Conservation (phyloP, 2,329 filamentous ascomycete genomes). For the Fusarium sp. region DNA sequence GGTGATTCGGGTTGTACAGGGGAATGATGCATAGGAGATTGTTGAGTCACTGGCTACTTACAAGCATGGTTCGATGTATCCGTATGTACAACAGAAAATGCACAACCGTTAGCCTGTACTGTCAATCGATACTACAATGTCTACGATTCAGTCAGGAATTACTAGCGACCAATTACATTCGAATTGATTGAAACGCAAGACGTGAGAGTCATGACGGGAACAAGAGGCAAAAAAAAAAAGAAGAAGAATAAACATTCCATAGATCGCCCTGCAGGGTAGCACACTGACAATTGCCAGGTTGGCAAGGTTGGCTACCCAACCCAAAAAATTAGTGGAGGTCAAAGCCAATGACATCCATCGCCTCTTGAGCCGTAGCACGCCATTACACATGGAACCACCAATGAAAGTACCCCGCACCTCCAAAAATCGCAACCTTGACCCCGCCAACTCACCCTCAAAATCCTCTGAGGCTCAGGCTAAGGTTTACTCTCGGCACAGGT, state of each 20-base stretch:
- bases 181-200: not conserved
- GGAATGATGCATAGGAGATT: not conserved
- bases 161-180: not conserved
- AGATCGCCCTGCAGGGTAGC: slow-evolving; percentile 28
- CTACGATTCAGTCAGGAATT: not conserved
- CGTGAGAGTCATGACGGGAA: not conserved
- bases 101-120: not conserved
- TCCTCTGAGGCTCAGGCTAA: slow-evolving; percentile 19
- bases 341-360: slow-evolving; percentile 13
- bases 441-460: slow-evolving; percentile 28
- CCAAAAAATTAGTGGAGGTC: not conserved
- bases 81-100: not conserved
- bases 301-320: not conserved
- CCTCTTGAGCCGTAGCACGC: not conserved
- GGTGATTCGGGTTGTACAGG: slow-evolving; percentile 18
- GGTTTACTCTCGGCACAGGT: slow-evolving; percentile 26
- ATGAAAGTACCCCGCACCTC: slow-evolving; percentile 45
- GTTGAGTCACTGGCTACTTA: slow-evolving; percentile 4
- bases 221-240: slow-evolving; percentile 4
- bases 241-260: not conserved
- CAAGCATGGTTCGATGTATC: not conserved
- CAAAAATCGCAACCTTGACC: slow-evolving; percentile 33
- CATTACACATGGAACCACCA: slow-evolving; percentile 4
- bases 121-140: not conserved
- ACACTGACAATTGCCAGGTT: not conserved